phyloP scores from a whole-genome alignment of 208 protist genomes.

The Wallacemonas sp. region DNA sequence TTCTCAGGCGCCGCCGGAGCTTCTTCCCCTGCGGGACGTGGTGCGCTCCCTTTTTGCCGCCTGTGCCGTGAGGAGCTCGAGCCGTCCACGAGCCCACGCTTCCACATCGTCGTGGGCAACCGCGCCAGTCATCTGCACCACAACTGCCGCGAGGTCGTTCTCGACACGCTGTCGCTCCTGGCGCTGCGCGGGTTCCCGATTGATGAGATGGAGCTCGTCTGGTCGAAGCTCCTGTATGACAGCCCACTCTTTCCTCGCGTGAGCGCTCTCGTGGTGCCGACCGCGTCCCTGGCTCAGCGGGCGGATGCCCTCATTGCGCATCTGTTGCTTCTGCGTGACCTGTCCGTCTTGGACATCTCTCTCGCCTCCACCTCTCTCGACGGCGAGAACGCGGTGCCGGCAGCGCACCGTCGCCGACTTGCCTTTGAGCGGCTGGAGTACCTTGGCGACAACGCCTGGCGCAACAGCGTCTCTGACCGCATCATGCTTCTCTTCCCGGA shows the following conservation, averaged over 20 bases:
- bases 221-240: conserved; percentile 62
- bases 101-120: conserved; percentile 43
- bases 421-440: conserved; percentile 86
- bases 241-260: conserved; percentile 55
- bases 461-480: conserved; percentile 55
- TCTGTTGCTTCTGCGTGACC: conserved; percentile 39
- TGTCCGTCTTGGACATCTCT: conserved; percentile 58
- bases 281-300: conserved; percentile 54
- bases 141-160: conserved; percentile 60
- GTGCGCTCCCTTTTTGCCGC: conserved; percentile 34
- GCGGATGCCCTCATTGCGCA: conserved; percentile 37
- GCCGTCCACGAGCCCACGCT: conserved; percentile 15
- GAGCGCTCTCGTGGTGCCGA: conserved; percentile 30
- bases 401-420: conserved; percentile 57
- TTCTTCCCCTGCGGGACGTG: not conserved
- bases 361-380: conserved; percentile 27
- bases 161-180: conserved; percentile 68
- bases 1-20: no score
- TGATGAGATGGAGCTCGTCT: conserved; percentile 62
- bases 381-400: not conserved
- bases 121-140: conserved; percentile 55
- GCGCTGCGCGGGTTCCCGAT: conserved; percentile 72
- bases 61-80: conserved; percentile 69
- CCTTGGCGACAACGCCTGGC: conserved; percentile 85
- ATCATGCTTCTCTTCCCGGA: conserved; percentile 79